A percentile compares a stretch with the other conserved stretches of the same genome.
phyloP scores from a whole-genome alignment of 805 yeast species.

The Zygosaccharomyces siamensis region DNA sequence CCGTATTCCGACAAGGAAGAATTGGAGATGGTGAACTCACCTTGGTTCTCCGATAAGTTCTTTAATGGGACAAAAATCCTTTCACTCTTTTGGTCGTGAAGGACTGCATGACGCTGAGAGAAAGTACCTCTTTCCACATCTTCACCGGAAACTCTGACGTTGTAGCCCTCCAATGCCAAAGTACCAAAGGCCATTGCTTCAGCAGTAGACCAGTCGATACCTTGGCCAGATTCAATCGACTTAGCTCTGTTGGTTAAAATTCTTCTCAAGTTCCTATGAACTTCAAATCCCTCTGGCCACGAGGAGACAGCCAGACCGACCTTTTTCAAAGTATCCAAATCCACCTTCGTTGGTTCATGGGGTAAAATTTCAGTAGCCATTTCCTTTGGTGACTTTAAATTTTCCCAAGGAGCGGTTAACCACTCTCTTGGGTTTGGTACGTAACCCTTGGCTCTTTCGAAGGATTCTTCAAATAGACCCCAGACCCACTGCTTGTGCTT shows the following conservation, averaged over 20 bases:
- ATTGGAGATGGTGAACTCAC: constrained; percentile 82
- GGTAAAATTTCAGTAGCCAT: constrained; percentile 93
- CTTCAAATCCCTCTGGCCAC: constrained; percentile 82
- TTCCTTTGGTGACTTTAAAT: constrained; percentile 95
- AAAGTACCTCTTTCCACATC: constrained; percentile 99
- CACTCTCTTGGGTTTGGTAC: constrained; percentile 91
- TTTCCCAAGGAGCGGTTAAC: constrained; percentile 99
- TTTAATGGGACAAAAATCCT: constrained; percentile 79
- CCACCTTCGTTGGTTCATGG: constrained; percentile 91
- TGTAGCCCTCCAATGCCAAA: constrained; percentile 85
- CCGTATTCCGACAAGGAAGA: constrained; percentile 98
- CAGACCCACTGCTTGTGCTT: constrained; percentile 99
- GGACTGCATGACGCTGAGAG: constrained; percentile 98
- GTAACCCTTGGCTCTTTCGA: constrained; percentile 82
- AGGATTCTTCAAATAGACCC: constrained; percentile 87
- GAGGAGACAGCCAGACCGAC: constrained; percentile 76
- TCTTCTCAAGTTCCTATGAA: constrained; percentile 94
- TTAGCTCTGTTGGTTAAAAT: constrained; percentile 84
- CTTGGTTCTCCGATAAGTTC: constrained; percentile 74
- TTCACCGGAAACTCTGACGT: constrained; percentile 96
- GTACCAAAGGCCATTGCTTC: constrained; percentile 98
- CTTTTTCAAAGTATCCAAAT: constrained; percentile 61
- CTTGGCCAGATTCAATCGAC: constrained; percentile 81
- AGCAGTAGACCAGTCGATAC: constrained; percentile 99
- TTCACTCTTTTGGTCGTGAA: constrained; percentile 92